Base-by-base conservation (phyloP, 768 basidiomycete species). In the Hemileccinum impolitum region DNA sequence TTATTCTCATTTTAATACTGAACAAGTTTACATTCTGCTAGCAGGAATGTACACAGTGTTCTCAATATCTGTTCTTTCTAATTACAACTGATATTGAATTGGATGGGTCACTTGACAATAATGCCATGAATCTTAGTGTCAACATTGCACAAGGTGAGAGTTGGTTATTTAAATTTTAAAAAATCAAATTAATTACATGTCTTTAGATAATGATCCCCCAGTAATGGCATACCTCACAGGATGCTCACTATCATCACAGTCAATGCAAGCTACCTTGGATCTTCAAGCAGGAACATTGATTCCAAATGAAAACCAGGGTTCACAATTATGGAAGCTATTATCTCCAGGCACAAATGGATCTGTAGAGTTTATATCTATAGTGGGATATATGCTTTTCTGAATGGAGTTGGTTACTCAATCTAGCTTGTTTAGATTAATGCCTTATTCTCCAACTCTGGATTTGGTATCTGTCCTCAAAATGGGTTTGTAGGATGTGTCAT, bases 61-160 rank as follows among this genome's bases (percentile, higher is more conserved):
- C 11, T 28, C 3, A 39, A 17, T 48, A 45, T 9, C 21, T 57
- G 0, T 52, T 48, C 3, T 58, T 60, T 23, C 26, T 56, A 1
- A 39, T 50, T 1, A 56, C 58, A 31, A 51, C 58, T 8, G 23
- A 14, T 31, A 3, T 57, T 23, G 30, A 53, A 11, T 10, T 50
- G 9, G 39, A 59, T 21, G 15, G 3, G 14, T 45, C 51, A 37
- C 9, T 39, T 36, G 0, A 2, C 6, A 18, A 35, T 0, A 44
- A 12, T n/a, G 14, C 23, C 6, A 18, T 9, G 4, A 6, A 18
- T 19, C 10, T 43, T 3, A 40, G 15, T 39, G 19, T 48, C 11
- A 37, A 43, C 1, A 21, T 40, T 38, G 39, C 45, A 45, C 1
- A 7, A 30, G 25, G 41, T 44, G 7, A 2, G 3, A 35, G 0